phyloP scores from a whole-genome alignment of 148 eudicot species.

The Spergularia bocconei region DNA sequence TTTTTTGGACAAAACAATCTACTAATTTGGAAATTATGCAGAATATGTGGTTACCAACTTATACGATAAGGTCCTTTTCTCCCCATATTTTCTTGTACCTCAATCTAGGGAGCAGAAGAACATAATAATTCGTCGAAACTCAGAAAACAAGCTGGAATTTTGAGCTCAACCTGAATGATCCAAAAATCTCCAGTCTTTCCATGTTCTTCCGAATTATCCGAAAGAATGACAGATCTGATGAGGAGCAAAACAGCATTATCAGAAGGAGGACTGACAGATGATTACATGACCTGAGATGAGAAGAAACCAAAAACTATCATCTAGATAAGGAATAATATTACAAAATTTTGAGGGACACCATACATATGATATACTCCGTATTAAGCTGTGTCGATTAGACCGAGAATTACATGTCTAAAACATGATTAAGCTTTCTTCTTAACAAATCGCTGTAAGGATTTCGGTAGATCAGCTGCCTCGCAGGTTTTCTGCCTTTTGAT shows the following conservation, averaged over 20 bases:
- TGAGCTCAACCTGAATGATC: conserved; percentile 12
- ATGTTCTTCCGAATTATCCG: conserved; percentile 11
- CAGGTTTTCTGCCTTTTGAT: conserved; percentile 47
- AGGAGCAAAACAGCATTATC: conserved; percentile 13
- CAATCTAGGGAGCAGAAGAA: conserved; percentile 16
- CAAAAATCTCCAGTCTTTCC: background rate
- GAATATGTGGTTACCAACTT: conserved; percentile 14
- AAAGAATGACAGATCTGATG: background rate
- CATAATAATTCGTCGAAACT: conserved; percentile 17
- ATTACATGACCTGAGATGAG: conserved; percentile 10
- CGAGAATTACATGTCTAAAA: background rate
- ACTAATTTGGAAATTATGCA: background rate
- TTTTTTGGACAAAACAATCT: background rate
- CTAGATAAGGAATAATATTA: background rate
- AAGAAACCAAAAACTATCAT: background rate
- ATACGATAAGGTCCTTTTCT: background rate
- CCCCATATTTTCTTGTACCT: background rate
- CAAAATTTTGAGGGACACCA: background rate
- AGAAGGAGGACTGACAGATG: conserved; percentile 16
- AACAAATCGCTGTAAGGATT: conserved; percentile 67
- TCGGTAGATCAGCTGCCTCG: conserved; percentile 44
- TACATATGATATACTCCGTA: background rate
- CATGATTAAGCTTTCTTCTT: conserved; percentile 35
- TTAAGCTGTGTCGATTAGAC: background rate
- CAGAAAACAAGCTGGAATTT: conserved; percentile 20